Evolutionary conservation across 2,329 filamentous ascomycete genomes (phyloP).

Genomic region (Pseudogymnoascus sp.): DNA sequence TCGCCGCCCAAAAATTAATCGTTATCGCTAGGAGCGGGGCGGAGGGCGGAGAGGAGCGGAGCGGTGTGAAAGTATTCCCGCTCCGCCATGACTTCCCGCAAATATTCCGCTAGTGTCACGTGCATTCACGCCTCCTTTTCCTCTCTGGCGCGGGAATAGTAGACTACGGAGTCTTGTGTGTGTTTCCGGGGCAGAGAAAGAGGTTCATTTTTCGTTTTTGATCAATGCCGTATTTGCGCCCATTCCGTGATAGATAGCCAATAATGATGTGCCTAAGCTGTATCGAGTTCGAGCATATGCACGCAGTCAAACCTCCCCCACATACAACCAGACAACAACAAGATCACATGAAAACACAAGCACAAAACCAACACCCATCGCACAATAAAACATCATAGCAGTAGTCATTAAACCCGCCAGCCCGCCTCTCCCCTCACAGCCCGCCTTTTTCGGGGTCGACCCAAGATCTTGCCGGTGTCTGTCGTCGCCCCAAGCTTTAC

Average conservation of each 20-base stretch:
- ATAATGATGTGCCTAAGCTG: not conserved
- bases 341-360: not conserved
- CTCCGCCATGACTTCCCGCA: not conserved
- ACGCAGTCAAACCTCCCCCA: not conserved
- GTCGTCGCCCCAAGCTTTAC: too few species aligned
- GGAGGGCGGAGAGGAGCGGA: not conserved
- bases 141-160: too few species aligned
- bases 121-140: not conserved
- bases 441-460: too few species aligned
- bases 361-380: not conserved
- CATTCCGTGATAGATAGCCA: not conserved
- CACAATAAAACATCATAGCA: not conserved
- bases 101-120: not conserved
- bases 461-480: too few species aligned
- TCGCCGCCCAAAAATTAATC: not conserved
- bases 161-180: too few species aligned
- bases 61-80: not conserved
- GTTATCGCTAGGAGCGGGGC: slow-evolving; percentile 2
- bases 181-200: too few species aligned
- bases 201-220: too few species aligned
- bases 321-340: not conserved
- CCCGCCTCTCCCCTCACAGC: not conserved
- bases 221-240: not conserved
- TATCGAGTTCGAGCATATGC: not conserved
- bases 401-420: slow-evolving; percentile 2